A percentile compares a stretch with the other conserved stretches of the same genome.
Conservation (phyloP, 169 alveolate species). For the Plasmodium coatneyi region DNA sequence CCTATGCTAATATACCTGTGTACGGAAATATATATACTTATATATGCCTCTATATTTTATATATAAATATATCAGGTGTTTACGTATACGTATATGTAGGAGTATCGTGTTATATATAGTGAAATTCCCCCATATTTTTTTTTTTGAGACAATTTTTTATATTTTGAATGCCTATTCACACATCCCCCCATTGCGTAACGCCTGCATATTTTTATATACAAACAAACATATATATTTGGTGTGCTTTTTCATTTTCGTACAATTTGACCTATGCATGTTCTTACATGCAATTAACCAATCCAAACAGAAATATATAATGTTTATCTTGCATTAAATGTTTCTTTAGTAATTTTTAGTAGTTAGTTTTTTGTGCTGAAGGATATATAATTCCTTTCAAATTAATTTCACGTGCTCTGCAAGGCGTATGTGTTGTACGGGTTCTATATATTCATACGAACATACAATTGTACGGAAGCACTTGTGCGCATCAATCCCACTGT, state of each 20-base stretch:
- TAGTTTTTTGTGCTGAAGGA: conserved; percentile 52
- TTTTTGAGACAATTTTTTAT: background rate
- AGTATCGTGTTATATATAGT: background rate
- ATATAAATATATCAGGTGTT: background rate
- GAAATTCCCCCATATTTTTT: background rate
- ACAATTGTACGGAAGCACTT: background rate
- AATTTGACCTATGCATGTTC: background rate
- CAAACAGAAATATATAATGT: conserved; percentile 6
- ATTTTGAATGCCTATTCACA: background rate
- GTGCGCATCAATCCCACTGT: background rate
- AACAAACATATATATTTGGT: background rate
- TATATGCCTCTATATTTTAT: background rate
- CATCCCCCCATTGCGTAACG: background rate
- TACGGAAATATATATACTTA: background rate
- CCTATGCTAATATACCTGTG: background rate
- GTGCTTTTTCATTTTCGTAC: background rate
- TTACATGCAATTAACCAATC: background rate
- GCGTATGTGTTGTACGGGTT: background rate
- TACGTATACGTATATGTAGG: background rate
- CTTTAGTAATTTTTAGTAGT: conserved; percentile 62
- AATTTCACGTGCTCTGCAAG: background rate
- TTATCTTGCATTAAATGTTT: conserved; percentile 6
- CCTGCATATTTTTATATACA: background rate
- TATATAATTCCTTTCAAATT: conserved; percentile 1
- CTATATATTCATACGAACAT: background rate